Evolutionary conservation across 2,329 filamentous ascomycete species (phyloP).

Genomic region (Xylaria hypoxylon): DNA sequence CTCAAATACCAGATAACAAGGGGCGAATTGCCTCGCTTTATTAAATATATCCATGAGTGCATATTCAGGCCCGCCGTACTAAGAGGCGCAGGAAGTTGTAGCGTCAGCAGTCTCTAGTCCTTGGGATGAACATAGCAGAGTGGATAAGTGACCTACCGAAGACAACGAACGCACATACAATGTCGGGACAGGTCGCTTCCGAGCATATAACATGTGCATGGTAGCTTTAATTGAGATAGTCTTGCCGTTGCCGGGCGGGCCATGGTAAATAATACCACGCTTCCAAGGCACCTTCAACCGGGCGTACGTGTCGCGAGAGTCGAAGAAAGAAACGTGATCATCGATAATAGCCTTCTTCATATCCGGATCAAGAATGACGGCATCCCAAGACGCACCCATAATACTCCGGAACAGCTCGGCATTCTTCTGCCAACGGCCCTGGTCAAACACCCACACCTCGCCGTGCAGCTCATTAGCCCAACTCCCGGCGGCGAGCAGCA

Average conservation of each 20-base stretch:
- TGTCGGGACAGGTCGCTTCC: slow-evolving; percentile 65
- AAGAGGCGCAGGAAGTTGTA: slow-evolving; percentile 45
- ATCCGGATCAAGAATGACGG: slow-evolving; percentile 72
- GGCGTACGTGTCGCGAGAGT: slow-evolving; percentile 67
- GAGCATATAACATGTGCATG: slow-evolving; percentile 71
- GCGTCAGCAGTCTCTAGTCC: background rate
- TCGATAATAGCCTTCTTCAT: slow-evolving; percentile 74
- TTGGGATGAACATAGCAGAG: background rate
- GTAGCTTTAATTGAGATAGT: slow-evolving; percentile 78
- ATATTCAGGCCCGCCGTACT: slow-evolving; percentile 67
- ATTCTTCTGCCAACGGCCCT: slow-evolving; percentile 72
- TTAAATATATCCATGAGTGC: slow-evolving; percentile 65
- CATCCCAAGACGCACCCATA: slow-evolving; percentile 69
- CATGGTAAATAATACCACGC: slow-evolving; percentile 75
- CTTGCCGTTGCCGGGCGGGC: slow-evolving; percentile 73
- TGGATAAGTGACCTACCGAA: slow-evolving; percentile 50
- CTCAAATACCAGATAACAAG: slow-evolving; percentile 78
- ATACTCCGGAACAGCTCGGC: slow-evolving; percentile 68
- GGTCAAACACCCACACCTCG: slow-evolving; percentile 75
- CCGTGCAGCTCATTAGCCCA: slow-evolving; percentile 69
- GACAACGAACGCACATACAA: slow-evolving; percentile 68
- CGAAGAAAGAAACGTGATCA: slow-evolving; percentile 74
- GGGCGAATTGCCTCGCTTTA: slow-evolving; percentile 71
- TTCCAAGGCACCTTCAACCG: slow-evolving; percentile 77
- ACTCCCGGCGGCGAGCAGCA: slow-evolving; percentile 65